Base-by-base conservation (phyloP, 2,329 filamentous ascomycete species). In the Penicillium griseofulvum region DNA sequence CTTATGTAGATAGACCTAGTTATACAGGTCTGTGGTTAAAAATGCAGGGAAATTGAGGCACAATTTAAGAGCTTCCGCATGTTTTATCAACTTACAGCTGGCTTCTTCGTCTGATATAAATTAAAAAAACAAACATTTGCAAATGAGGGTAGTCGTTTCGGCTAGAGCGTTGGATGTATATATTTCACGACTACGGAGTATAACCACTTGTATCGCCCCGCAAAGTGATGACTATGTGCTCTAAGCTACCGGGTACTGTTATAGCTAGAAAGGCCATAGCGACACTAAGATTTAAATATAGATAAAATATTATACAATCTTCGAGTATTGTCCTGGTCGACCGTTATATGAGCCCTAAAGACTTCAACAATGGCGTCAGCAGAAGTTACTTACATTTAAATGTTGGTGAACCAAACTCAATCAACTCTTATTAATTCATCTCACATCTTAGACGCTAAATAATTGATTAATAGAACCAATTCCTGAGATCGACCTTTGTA, bases 1-100 rank as follows among this genome's bases (percentile, higher is more conserved):
- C 56, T 45, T 54, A 61, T 64, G 66, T 65, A 66, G 65, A 67
- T 64, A 61, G 61, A 52, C 52, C 46, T 54, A 57, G 55, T 22
- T 22, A 31, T 31, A 52, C 56, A 61, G 56, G 52, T 55, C 49
- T 59, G 56, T 41, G 49, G 29, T 56, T 48, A 51, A 59, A 53
- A 61, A 51, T 62, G 56, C 65, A 62, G 60, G 24, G 45, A 46
- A 52, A 49, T 34, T 24, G 44, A 36, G 39, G 41, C 17, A 39
- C 41, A 56, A 54, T 48, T 50, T 22, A 50, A 49, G 41, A 54
- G 44, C 49, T 52, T 49, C 29, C 42, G 47, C 46, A 51, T 59
- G 31, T 55, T 41, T 45, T n/a, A 26, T 31, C 33, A 29, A 36
- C 12, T 31, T 47, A 47, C 7, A 42, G 8, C n/a, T 38, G 5